Conservation (phyloP, 108 stramenopile genomes). For the Chaetoceros tenuissimus region DNA sequence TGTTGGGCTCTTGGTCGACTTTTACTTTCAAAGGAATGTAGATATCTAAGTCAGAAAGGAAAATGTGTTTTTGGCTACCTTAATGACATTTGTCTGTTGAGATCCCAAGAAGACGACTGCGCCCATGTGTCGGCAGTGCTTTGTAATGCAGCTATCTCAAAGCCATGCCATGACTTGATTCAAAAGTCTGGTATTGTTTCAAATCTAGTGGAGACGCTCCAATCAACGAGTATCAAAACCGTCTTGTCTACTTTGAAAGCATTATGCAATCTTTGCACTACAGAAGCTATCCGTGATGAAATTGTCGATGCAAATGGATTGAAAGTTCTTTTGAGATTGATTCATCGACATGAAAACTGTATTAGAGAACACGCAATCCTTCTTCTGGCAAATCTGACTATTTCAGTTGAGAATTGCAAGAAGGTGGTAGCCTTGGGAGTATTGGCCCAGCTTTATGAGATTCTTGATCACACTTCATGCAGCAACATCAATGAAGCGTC, state of each 20-base stretch:
- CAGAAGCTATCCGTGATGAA: neutral
- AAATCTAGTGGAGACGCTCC: neutral
- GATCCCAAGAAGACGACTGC: too few species aligned
- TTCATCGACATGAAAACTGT: too few species aligned
- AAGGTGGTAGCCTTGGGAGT: neutral
- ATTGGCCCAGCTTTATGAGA: neutral
- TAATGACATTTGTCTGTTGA: too few species aligned
- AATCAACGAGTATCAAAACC: neutral
- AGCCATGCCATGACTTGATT: neutral
- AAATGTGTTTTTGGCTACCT: too few species aligned
- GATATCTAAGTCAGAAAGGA: too few species aligned
- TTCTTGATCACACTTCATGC: neutral
- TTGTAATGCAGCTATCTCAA: too few species aligned
- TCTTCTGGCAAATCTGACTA: too few species aligned
- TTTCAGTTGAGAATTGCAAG: neutral
- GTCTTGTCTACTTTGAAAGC: neutral
- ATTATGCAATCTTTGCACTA: neutral
- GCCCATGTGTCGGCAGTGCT: too few species aligned
- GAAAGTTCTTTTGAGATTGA: neutral
- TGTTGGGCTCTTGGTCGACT: too few species aligned
- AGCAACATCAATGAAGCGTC: neutral
- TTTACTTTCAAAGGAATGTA: too few species aligned
- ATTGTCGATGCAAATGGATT: neutral
- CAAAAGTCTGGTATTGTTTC: neutral
- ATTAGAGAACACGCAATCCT: too few species aligned